Evolutionary conservation across 2,329 filamentous ascomycete genomes (phyloP), one percentile per base, ranked within the genome.

Genomic region (Hymenoscyphus repandus): DNA sequence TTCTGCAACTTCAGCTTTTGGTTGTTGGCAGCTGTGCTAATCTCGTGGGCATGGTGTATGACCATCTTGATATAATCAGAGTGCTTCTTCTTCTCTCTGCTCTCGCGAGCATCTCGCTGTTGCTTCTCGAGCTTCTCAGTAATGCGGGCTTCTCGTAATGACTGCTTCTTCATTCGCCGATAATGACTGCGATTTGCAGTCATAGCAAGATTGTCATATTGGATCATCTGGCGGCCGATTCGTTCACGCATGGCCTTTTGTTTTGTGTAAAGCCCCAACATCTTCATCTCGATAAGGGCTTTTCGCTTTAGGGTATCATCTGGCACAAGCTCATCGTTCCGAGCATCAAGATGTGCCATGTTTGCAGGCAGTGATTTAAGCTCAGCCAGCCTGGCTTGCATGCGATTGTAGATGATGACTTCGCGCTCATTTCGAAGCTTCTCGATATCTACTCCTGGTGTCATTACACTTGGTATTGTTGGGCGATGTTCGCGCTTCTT

Each of bases 81-180:
- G 66, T 97, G 92, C 73, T 95, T 96, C 82, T 95, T 93, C 83
- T 95, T 96, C 73, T 99, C 93, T 56, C 95, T 88, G 59, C 88
- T 89, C 73, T 97, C 92, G 52, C 93, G 88, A 38, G 91, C 92
- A 69, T 97, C 92, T 51, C 93, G 89, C 68, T 99, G 93, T 69
- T 99, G 91, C 74, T 97, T 97, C 80, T 99, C 93, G 1, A 99
- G 82, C 71, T 96, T 99, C 79, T 99, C 93, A 0, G 93, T 99
- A 59, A 99, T 95, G 51, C 92, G 86, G 50, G 93, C 93, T 72
- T 99, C 93, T 33, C 92, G 86, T 45, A 97, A 79, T 45, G 87
- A 95, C 70, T 96, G 92, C 74, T 96, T 97, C 85, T 99, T 99
- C 75, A 93, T 87, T 45, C 93, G 85, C 33, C 93, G 87, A 69